These are phyloP conservation scores for Prillingera fragicola DNA, from an alignment of 1,284 basidiomycete species.

Conservation along the genomic window DNA sequence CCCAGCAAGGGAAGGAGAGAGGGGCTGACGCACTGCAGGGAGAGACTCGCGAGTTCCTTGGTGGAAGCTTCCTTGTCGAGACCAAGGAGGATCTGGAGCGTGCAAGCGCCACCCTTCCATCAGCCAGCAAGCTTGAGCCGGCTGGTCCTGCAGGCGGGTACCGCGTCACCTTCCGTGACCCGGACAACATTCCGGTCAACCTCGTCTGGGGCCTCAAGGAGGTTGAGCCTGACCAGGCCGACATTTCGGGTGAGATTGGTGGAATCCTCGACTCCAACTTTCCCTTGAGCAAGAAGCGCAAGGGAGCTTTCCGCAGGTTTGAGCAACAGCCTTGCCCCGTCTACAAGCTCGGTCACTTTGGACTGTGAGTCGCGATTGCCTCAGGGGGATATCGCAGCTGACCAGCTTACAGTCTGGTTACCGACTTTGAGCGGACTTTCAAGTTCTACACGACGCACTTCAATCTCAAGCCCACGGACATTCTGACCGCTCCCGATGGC, in stretches of 20 bases:
- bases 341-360: slow-evolving; percentile 25
- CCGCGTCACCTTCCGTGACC: slow-evolving; percentile 22
- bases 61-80: slow-evolving; percentile 12
- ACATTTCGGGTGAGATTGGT: too few relatives aligned
- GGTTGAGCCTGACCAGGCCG: background rate
- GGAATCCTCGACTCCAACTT: slow-evolving; percentile 4
- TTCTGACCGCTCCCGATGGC: slow-evolving; percentile 15
- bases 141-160: slow-evolving; percentile 21
- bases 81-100: slow-evolving; percentile 22
- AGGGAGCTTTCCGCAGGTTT: slow-evolving; percentile 15
- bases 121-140: slow-evolving; percentile 10
- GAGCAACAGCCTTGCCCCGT: slow-evolving; percentile 16
- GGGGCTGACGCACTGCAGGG: slow-evolving; percentile 1
- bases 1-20: background rate
- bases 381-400: too few relatives aligned
- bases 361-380: slow-evolving; percentile 12
- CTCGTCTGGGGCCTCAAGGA: slow-evolving; percentile 21
- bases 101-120: slow-evolving; percentile 12
- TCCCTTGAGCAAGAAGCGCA: slow-evolving; percentile 8
- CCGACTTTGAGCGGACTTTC: slow-evolving; percentile 15
- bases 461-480: slow-evolving; percentile 24
- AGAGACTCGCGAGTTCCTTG: slow-evolving; percentile 8
- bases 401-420: slow-evolving; percentile 10
- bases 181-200: slow-evolving; percentile 21
- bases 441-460: slow-evolving; percentile 23